Evolutionary conservation across 2,329 filamentous ascomycete genomes (phyloP), one percentile per base, ranked within the genome.

Genomic region (Keithomyces neogunnii): DNA sequence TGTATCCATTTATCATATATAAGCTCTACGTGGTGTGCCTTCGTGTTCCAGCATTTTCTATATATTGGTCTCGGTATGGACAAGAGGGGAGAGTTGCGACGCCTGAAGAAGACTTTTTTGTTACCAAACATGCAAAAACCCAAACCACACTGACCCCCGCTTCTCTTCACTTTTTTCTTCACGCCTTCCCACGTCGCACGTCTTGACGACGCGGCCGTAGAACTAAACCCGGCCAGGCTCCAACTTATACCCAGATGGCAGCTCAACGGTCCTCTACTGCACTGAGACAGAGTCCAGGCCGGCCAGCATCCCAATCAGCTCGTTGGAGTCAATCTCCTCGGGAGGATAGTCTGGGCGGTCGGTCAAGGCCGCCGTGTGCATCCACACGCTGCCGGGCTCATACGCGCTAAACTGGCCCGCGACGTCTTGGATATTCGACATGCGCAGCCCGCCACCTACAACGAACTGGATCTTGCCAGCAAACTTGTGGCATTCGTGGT

Each of bases 361-460:
- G 3, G 19, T 52, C 32, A 64, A 53, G 31, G 63, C 63, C 4
- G 76, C 74, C 5, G 76, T 75, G 52, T 81, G 77, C 44, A 78
- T 66, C 68, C 70, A 76, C 4, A 72, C 59, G 38, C 56, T 55
- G 29, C 45, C 44, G 4, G 51, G 51, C 28, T 47, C 47, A 33
- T 61, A 57, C 29, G 54, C 53, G 33, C 55, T 56, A 28, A 75
- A 53, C 4, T 50, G 56, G 7, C 54, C 53, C 4, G 62, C 59
- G 7, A 73, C 49, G 2, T 52, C 48, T 5, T 26, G 35, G 6
- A 73, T 60, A 51, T 75, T 77, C n/a, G 51, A 51, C 43, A 63
- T 68, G 43, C 75, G 66, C 19, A 80, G 67, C 1, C 78, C 77
- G 0, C 78, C 78, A 0, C 77, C 77, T 3, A 78, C 66, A 11